A percentile compares a stretch with the other conserved stretches of the same genome.
Evolutionary conservation across 73 alveolate genomes (phyloP).

Genomic region (Tetrahymena borealis): DNA sequence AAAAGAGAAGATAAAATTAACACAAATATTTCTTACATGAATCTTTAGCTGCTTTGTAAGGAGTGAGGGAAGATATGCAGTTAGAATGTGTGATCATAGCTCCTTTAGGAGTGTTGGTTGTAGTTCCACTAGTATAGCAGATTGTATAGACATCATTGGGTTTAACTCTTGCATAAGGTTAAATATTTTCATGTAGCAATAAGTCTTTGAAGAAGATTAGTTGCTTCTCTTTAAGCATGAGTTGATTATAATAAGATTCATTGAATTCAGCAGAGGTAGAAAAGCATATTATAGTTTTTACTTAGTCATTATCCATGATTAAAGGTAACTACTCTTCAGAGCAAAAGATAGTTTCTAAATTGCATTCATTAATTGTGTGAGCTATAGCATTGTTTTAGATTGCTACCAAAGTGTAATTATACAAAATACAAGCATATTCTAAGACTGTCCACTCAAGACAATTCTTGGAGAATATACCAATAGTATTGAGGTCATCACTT

Average conservation of each 20-base stretch:
- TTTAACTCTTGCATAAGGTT: constrained; percentile 6
- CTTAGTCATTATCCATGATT: neutral
- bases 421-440: neutral
- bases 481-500: neutral
- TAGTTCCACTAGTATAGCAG: constrained; percentile 85
- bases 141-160: constrained; percentile 20
- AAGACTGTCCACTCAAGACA: neutral
- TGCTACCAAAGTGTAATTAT: neutral
- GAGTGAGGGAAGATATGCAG: constrained; percentile 44
- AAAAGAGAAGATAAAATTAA: neutral
- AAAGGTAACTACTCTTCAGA: neutral
- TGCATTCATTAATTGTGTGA: neutral
- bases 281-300: neutral
- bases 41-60: neutral
- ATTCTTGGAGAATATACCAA: neutral
- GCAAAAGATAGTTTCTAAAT: neutral
- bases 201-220: neutral
- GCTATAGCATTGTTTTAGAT: neutral
- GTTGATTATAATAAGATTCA: neutral
- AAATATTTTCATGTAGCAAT: neutral
- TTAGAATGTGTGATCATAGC: constrained; percentile 74
- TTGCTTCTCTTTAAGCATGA: neutral
- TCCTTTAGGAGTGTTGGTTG: constrained; percentile 89
- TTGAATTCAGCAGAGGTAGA: neutral
- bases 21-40: neutral